phyloP scores from a whole-genome alignment of 768 basidiomycete species.

The Leucocoprinus leucothites region DNA sequence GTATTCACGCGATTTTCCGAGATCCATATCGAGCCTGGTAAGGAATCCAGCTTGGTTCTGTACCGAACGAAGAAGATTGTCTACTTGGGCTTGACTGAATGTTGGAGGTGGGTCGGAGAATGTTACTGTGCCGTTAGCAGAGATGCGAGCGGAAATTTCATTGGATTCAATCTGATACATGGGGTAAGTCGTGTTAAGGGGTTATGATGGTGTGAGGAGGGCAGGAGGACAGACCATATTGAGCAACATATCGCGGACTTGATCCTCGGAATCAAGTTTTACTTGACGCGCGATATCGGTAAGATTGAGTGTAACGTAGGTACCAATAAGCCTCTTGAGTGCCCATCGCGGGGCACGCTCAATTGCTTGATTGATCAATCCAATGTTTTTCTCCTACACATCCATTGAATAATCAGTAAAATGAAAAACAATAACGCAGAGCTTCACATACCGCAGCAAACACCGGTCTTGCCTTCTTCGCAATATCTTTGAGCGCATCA shows the following conservation, averaged over 20 bases:
- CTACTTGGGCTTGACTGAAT: conserved; percentile 60
- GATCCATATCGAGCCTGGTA: conserved; percentile 46
- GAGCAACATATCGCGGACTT: conserved; percentile 56
- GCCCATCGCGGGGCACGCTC: conserved; percentile 74
- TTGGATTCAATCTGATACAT: conserved; percentile 59
- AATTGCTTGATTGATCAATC: conserved; percentile 65
- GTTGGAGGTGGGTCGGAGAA: conserved; percentile 64
- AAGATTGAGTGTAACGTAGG: conserved; percentile 77
- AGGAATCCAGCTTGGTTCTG: conserved; percentile 55
- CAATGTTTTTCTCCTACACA: conserved; percentile 66
- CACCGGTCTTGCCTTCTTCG: conserved; percentile 50
- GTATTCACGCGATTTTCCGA: conserved; percentile 69
- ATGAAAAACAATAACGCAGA: background rate
- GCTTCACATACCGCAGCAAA: conserved; percentile 48
- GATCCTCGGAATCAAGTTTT: conserved; percentile 48
- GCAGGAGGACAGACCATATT: conserved; percentile 56
- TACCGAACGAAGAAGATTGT: conserved; percentile 47
- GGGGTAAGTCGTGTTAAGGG: background rate
- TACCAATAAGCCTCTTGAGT: conserved; percentile 76
- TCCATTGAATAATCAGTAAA: background rate
- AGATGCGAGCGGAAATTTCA: conserved; percentile 69
- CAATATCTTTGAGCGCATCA: conserved; percentile 39
- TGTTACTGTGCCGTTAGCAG: conserved; percentile 66
- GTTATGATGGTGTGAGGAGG: background rate
- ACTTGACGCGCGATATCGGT: conserved; percentile 63